phyloP scores from a whole-genome alignment of 495 filamentous ascomycete genomes.

The Aspergillus bertholletiae region DNA sequence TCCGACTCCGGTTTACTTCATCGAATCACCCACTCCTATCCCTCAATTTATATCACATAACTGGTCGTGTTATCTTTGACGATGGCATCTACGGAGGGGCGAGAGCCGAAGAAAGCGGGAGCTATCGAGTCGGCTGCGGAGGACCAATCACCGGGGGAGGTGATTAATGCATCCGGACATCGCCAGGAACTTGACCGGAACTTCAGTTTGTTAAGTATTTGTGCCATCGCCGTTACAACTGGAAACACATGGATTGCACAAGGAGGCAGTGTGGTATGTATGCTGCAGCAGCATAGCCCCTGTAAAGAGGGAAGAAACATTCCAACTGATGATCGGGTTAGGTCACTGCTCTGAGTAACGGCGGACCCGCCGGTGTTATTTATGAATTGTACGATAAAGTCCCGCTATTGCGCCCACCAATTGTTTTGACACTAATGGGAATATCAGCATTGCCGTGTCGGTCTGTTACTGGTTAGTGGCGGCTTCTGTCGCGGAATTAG shows the following conservation, averaged over 20 bases:
- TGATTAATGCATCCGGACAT: slow-evolving; percentile 56
- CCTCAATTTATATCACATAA: neutral
- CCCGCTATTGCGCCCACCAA: neutral
- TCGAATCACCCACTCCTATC: neutral
- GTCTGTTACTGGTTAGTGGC: slow-evolving; percentile 51
- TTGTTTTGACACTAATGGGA: slow-evolving; percentile 9
- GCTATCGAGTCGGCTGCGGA: slow-evolving; percentile 16
- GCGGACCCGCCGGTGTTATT: slow-evolving; percentile 46
- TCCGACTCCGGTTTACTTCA: neutral
- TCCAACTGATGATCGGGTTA: neutral
- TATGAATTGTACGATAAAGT: slow-evolving; percentile 46
- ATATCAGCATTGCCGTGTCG: slow-evolving; percentile 40
- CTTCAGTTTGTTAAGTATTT: slow-evolving; percentile 56
- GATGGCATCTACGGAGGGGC: neutral
- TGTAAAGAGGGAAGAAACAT: neutral
- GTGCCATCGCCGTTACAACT: slow-evolving; percentile 51
- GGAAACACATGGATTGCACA: slow-evolving; percentile 60
- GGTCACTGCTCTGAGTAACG: slow-evolving; percentile 39
- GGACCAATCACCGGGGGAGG: slow-evolving; percentile 20
- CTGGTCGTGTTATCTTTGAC: neutral
- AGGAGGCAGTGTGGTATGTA: slow-evolving; percentile 45
- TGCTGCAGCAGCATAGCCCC: neutral
- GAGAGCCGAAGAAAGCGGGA: neutral
- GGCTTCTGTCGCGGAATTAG: slow-evolving; percentile 66
- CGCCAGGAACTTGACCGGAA: slow-evolving; percentile 57